Conservation (phyloP, 2,329 filamentous ascomycete species). For the Trichoderma breve region DNA sequence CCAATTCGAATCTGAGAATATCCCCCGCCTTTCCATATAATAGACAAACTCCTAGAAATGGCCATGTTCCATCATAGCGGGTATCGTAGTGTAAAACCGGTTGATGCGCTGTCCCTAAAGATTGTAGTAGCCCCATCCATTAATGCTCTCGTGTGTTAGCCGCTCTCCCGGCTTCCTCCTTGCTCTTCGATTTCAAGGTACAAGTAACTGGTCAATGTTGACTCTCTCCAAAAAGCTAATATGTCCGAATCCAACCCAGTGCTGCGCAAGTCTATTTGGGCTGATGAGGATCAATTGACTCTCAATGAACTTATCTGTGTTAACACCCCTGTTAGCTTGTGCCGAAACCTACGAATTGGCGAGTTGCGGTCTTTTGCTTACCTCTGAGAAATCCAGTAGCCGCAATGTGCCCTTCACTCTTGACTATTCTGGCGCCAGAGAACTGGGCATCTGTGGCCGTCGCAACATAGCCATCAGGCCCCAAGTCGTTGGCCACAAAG, state of each 20-base stretch:
- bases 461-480: constrained; percentile 61
- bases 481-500: constrained; percentile 77
- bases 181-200: constrained; percentile 22
- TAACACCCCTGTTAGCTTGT: background rate
- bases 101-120: background rate
- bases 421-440: constrained; percentile 69
- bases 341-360: background rate
- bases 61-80: constrained; percentile 14
- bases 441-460: constrained; percentile 67
- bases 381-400: constrained; percentile 67
- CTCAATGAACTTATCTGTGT: constrained; percentile 67
- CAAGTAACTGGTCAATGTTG: constrained; percentile 53
- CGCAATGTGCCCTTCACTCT: constrained; percentile 75
- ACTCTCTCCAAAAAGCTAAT: constrained; percentile 62
- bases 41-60: background rate
- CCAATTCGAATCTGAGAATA: background rate
- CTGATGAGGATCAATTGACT: constrained; percentile 77
- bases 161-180: background rate
- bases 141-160: background rate
- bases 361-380: constrained; percentile 41
- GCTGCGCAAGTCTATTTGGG: constrained; percentile 73
- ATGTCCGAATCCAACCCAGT: constrained; percentile 67
- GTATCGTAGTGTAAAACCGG: constrained; percentile 8
- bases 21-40: background rate
- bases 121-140: background rate